Evolutionary conservation across 2,329 filamentous ascomycete genomes (phyloP).

Genomic region (Penicillium sp.): DNA sequence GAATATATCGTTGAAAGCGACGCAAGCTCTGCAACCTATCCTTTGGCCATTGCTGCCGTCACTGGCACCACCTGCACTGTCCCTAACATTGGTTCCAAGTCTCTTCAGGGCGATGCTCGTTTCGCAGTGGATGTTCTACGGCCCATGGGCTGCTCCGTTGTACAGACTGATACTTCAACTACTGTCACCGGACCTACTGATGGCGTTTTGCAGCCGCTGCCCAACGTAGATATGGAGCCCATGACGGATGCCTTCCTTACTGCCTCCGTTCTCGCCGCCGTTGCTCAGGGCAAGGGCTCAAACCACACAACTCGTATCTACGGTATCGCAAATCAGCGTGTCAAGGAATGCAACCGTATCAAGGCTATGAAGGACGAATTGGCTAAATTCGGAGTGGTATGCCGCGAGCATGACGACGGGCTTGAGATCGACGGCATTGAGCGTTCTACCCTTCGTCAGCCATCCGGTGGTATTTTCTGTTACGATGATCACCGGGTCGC

Average conservation of each 20-base stretch:
- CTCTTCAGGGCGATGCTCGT: constrained; percentile 88
- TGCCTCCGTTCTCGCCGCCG: constrained; percentile 86
- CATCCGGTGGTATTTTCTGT: constrained; percentile 72
- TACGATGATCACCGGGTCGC: constrained; percentile 98
- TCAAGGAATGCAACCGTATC: constrained; percentile 98
- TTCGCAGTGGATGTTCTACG: constrained; percentile 86
- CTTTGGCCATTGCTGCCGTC: constrained; percentile 88
- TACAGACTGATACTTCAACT: constrained; percentile 80
- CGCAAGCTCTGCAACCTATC: constrained; percentile 95
- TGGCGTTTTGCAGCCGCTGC: constrained; percentile 70
- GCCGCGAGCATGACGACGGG: constrained; percentile 88
- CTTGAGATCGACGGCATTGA: constrained; percentile 64
- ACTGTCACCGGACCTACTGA: constrained; percentile 84
- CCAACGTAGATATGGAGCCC: constrained; percentile 93
- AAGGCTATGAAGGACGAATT: constrained; percentile 92
- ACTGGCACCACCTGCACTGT: constrained; percentile 94
- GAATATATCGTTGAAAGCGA: constrained; percentile 95
- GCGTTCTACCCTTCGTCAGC: constrained; percentile 52
- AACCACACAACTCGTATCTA: constrained; percentile 73
- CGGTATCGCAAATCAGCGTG: constrained; percentile 94
- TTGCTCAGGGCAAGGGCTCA: constrained; percentile 66
- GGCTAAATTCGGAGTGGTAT: constrained; percentile 85
- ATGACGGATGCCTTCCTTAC: constrained; percentile 99
- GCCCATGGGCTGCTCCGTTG: constrained; percentile 90
- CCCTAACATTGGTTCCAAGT: constrained; percentile 89